Base-by-base conservation (phyloP, 1,284 basidiomycete genomes). In the Microbotryum violaceum region DNA sequence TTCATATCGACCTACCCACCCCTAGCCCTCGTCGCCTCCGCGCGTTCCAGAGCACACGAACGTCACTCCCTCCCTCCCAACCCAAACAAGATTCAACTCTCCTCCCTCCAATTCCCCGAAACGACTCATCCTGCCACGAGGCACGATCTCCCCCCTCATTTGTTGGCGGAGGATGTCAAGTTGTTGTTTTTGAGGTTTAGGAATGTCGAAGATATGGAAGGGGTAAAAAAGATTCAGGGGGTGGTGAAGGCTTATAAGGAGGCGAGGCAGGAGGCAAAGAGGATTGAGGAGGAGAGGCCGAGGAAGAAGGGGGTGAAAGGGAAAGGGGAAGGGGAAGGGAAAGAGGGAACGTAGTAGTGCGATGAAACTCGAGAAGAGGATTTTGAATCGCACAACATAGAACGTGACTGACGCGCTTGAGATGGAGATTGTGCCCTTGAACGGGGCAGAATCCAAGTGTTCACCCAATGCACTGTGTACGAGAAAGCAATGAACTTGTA, bases 1-100 rank as follows among this genome's bases (percentile, higher is more conserved):
- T 69, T 69, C 61, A 54, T 61, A 29, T n/a, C 23, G 21, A 50
- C 29, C 16, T 67, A 63, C 49, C 66, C 68, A 4, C 61, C 68
- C 12, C 4, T 33, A 4, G 14, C 21, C 16, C 51, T 67, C 25
- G 49, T 55, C 16, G 42, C 49, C 25, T 12, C n/a, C 7, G 31
- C 44, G 12, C n/a, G 33, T 25, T 25, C n/a, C 2, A 29, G 20
- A 4, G 33, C 31, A 27, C 21, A 33, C 49, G 6, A 1, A 42
- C 20, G 6, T 16, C 14, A 27, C 16, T 29, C 54, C 3, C 53
- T 66, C 56, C 64, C 67, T 6, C 29, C 44, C 1, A 50, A 56
- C 12, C 60, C 67, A 0, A 37, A 20, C 14, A 50, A 37, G 25
- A 31, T 67, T 9, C 59, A 57, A 12, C 45, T 69, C 31, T 46